Evolutionary conservation across 192 early-diverging fungal species (phyloP), one percentile per base, ranked within the genome.

Genomic region (Dimargaris cristalligena): DNA sequence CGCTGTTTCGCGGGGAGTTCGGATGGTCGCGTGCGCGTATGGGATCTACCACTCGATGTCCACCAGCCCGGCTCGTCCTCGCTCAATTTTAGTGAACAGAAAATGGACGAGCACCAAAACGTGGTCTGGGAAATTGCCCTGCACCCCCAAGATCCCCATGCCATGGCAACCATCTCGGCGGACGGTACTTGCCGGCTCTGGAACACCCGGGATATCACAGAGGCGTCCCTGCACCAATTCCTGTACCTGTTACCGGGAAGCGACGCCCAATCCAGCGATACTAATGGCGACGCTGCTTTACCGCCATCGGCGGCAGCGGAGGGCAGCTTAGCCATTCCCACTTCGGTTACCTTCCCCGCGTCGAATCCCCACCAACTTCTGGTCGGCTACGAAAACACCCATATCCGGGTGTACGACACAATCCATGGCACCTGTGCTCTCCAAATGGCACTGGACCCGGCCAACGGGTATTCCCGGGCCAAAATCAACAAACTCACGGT

Each of bases 131-230:
- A 47, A 22, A 47, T 47, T 18, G 20, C n/a, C 25, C 25, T 47
- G 25, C 46, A 47, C 46, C 46, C 46, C 1, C 46, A 25, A 22
- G 46, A 47, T 47, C 46, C 20, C 46, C 25, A 18, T 2, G 20
- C 25, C 3, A 18, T 47, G 6, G 46, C 46, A 18, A 47, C 46
- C 3, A 25, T 25, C 3, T 47, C 46, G 46, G 46, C 46, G 3
- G 46, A 47, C 6, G 46, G 46, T 47, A 47, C 46, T 25, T 47
- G 46, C 46, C 46, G 46, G 46, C n/a, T 47, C n/a, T 47, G 46
- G 46, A 25, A 47, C 46, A 47, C 46, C 46, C n/a, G n/a, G n/a
- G 25, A 47, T 25, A 18, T 47, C 3, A 47, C 2, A 18, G n/a
- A 47, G 25, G n/a, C 2, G 46, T 47, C 46, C n/a, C n/a, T 47